Evolutionary conservation across 129 eudicot genomes (phyloP), one percentile per base, ranked within the genome.

Genomic region (Ambrosia artemisiifolia): DNA sequence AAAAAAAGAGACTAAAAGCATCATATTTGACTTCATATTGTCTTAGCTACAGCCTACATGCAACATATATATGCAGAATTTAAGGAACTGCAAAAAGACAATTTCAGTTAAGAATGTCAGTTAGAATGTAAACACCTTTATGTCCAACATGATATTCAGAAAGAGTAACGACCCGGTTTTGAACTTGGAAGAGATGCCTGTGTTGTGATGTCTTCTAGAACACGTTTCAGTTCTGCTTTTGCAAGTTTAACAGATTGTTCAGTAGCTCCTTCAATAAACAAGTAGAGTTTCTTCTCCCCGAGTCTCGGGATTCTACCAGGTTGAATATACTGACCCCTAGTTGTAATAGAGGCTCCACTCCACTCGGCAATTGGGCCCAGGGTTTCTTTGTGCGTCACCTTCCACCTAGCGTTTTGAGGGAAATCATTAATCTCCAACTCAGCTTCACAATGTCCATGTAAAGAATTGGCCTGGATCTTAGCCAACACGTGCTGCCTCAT

Each of bases 331-430:
- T 85, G 95, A 7, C 97, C 97, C 75, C 95, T 80, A 0, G 95
- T 91, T 13, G 97, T 91, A 24, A 91, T 86, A 33, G 97, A 89
- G 28, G 97, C 95, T 38, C 97, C 97, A 46, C 89, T 84, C 92
- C 92, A 91, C 42, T 91, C 97, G 14, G 95, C 88, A 17, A 91
- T 88, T 2, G 97, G 97, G 67, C 92, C 95, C 68, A 91, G 50
- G 4, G 97, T 91, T 75, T 91, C 97, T 75, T 91, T 91, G 74
- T 88, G 97, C 1, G 97, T 91, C 54, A 91, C 95, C 87, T 88
- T 91, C 97, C 95, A 91, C 65, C 97, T 82, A 28, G 95, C 97
- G 48, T 91, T 91, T 84, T 91, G 95, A 17, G 95, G 97, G 40
- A 91, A 91, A 75, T 91, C 95, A 60, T 91, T 91, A 50, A 91